These are phyloP conservation scores for Alternaria gansuensis DNA, from an alignment of 2,329 filamentous ascomycete species.

Conservation along the genomic window DNA sequence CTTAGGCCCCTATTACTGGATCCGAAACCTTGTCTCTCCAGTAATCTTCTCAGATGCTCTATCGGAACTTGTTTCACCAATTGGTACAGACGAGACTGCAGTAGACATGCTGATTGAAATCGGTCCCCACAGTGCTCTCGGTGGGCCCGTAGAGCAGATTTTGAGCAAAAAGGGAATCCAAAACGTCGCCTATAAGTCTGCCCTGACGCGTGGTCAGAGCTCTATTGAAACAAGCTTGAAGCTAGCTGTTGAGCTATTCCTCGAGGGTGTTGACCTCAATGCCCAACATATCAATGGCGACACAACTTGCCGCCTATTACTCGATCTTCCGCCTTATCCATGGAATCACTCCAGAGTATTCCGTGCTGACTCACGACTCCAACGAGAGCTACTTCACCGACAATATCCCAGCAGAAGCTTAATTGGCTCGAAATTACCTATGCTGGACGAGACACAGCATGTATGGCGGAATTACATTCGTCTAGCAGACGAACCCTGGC, in stretches of 20 bases:
- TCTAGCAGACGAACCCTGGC: background rate
- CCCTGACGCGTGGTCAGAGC: background rate
- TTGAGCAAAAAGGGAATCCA: background rate
- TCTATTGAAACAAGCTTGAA: background rate
- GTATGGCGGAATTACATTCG: background rate
- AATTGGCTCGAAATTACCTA: background rate
- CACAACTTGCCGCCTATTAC: background rate
- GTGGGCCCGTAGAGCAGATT: background rate
- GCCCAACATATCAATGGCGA: too few relatives aligned
- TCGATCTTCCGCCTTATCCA: conserved; percentile 19
- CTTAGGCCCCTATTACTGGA: conserved; percentile 20
- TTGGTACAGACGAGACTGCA: background rate
- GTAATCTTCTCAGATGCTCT: conserved; percentile 17
- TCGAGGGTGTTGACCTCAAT: background rate
- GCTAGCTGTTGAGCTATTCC: background rate
- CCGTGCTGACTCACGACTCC: too few relatives aligned
- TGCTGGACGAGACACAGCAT: background rate
- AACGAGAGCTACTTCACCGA: too few relatives aligned
- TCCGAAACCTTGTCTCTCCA: conserved; percentile 15
- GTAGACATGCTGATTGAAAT: conserved; percentile 22
- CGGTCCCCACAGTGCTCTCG: conserved; percentile 19
- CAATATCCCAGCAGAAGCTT: background rate
- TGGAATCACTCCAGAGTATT: conserved; percentile 18
- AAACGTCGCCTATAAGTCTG: background rate
- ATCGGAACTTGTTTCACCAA: conserved; percentile 29